Percentiles rank a stretch among this genome's conserved stretches.
Conservation (phyloP, 768 basidiomycete species). For the Cystofilobasidium macerans region DNA sequence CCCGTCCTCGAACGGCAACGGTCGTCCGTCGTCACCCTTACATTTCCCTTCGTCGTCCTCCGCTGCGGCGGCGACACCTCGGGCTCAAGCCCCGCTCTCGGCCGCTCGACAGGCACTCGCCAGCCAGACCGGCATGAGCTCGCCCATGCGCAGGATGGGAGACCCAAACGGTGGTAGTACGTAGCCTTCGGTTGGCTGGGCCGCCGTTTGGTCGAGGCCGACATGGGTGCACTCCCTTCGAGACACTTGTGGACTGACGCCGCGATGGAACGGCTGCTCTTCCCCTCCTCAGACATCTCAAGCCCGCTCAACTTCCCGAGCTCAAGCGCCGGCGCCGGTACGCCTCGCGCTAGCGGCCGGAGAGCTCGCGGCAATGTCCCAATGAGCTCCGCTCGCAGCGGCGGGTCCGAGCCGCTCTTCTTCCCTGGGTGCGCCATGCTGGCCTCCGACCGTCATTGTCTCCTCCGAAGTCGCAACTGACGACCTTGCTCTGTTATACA, state of each 20-base stretch:
- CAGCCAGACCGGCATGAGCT: slow-evolving; percentile 20
- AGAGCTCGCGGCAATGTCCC: background rate
- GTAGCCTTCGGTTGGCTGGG: background rate
- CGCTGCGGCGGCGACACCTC: slow-evolving; percentile 12
- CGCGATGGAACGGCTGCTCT: too few species aligned
- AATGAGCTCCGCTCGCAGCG: slow-evolving; percentile 16
- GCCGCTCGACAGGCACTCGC: background rate
- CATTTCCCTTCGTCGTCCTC: slow-evolving; percentile 13
- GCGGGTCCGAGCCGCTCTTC: slow-evolving; percentile 38
- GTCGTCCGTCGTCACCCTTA: background rate
- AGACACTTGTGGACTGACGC: background rate
- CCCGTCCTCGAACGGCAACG: background rate
- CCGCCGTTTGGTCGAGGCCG: too few species aligned
- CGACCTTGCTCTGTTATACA: background rate
- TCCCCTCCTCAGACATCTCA: background rate
- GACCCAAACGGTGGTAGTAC: slow-evolving; percentile 6
- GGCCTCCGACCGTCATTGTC: background rate
- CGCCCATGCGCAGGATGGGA: slow-evolving; percentile 18
- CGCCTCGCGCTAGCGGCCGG: background rate
- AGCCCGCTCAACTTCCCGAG: slow-evolving; percentile 13
- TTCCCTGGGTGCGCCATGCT: slow-evolving; percentile 38
- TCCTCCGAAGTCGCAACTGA: background rate
- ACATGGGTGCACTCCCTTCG: too few species aligned
- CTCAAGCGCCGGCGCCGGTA: slow-evolving; percentile 7
- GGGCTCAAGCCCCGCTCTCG: background rate